These are phyloP conservation scores for Chiua virens DNA, from an alignment of 768 basidiomycete genomes.

Conservation along the genomic window DNA sequence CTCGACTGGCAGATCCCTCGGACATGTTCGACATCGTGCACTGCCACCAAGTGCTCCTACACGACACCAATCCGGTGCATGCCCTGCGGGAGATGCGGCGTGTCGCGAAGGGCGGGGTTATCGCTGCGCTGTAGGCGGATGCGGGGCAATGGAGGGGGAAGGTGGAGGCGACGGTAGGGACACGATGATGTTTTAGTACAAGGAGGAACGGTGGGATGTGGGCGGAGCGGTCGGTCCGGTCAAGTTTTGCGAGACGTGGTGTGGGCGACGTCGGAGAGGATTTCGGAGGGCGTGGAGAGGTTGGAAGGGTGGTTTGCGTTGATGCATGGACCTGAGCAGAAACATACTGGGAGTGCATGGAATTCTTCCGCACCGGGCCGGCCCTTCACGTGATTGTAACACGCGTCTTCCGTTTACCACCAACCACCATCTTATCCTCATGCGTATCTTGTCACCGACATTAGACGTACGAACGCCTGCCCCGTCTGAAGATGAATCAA, in stretches of 20 bases:
- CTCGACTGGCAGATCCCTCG: slow-evolving; percentile 40
- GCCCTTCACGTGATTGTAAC: too few species aligned
- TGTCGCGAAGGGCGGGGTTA: slow-evolving; percentile 48
- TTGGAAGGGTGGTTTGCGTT: slow-evolving; percentile 37
- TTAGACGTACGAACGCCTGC: not conserved
- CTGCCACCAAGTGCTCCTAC: slow-evolving; percentile 51
- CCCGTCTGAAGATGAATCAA: not conserved
- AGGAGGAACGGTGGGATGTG: slow-evolving; percentile 37
- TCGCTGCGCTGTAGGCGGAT: slow-evolving; percentile 46
- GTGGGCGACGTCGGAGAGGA: slow-evolving; percentile 26
- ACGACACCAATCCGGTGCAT: slow-evolving; percentile 41
- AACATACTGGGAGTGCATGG: too few species aligned
- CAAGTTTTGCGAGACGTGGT: slow-evolving; percentile 33
- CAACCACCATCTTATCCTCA: too few species aligned
- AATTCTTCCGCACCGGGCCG: too few species aligned
- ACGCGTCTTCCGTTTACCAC: too few species aligned
- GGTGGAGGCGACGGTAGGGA: slow-evolving; percentile 30
- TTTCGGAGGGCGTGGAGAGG: slow-evolving; percentile 21
- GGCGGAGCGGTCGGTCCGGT: slow-evolving; percentile 38
- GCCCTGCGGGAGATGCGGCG: slow-evolving; percentile 48
- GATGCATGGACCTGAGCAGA: too few species aligned
- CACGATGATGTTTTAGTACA: slow-evolving; percentile 39
- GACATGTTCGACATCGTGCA: slow-evolving; percentile 48
- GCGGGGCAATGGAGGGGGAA: slow-evolving; percentile 34
- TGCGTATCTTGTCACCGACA: slow-evolving; percentile 12